Evolutionary conservation across 148 eudicot species (phyloP), one percentile per base, ranked within the genome.

Genomic region (Camellia lanceoleosa): DNA sequence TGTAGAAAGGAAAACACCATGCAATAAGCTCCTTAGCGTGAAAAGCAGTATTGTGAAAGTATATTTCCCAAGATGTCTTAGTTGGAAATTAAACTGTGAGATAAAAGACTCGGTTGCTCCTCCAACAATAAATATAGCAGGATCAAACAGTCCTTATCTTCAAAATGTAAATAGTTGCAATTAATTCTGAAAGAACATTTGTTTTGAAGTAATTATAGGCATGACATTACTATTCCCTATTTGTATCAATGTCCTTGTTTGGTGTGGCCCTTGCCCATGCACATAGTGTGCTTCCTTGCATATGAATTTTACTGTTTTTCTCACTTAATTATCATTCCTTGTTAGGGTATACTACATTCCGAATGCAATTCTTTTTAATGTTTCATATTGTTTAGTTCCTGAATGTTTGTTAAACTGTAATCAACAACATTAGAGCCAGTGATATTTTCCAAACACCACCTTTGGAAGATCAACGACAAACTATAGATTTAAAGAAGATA

Each of bases 401-500:
- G 23, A 62, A 16, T 16, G 20, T 62, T 49, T 19, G 38, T 71
- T 49, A 46, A 43, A 68, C 18, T 20, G 16, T 52, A 55, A 30
- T 13, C 67, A 75, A 47, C 12, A 19, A 76, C 42, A 15, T 76
- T 46, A 61, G 15, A 63, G 44, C 16, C 55, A 76, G 38, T 8
- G 8, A 62, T 15, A 19, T 63, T 63, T 62, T 81, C 65, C 69
- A 69, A 20, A 75, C 77, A 77, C 78, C 78, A 83, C 68, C 72
- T 78, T 15, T 51, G 82, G 72, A 74, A 85, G 78, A 81, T 72
- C 78, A 80, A 82, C 79, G 78, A 60, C 67, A 82, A 47, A 71
- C 80, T 76, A 60, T 68, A 80, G 76, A 83, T 42, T 61, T 63
- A 61, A 84, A 84, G 78, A 86, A 77, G 81, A 87, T 66, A 82